Base-by-base conservation (phyloP, 2,329 filamentous ascomycete genomes). In the Phoma sp. region DNA sequence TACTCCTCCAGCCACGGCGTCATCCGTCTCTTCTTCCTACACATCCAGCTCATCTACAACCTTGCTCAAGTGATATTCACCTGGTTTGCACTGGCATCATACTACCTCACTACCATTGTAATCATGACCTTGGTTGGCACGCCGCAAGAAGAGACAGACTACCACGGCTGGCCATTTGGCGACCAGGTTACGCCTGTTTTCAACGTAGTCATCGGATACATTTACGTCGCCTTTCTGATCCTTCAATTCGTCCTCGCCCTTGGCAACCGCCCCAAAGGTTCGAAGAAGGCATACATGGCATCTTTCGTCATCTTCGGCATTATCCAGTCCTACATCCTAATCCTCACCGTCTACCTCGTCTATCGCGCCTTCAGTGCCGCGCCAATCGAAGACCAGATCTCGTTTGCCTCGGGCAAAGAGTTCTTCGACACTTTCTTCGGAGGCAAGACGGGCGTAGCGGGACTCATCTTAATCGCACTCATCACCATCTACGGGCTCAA, bases 1-100 rank as follows among this genome's bases (percentile, higher is more conserved):
- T 97, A 97, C 84, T 94, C 94, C 82, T 93, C 89, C 73, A 92
- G 92, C 36, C 93, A 97, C 82, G 96, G 96, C 83, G 84, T 97
- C 63, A 78, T 97, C 61, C 92, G 93, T 80, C 96, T 97, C 91
- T 89, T 96, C 82, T 96, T 97, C 84, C 86, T 97, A 75, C 93
- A 96, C 79, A 81, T 97, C 64, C 93, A 97, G 78, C 86, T 96
- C 74, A 71, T 96, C 71, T 97, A 97, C 85, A 96, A 96, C 80
- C 82, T 93, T 70, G 87, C 90, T 75, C 90, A 91, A 70, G 85
- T 94, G 60, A 79, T 96, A 73, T 88, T 97, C 75, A 88, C 92
- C 65, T 97, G 94, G 94, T 96, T 61, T 31, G 60, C 63, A 24
- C 54, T 66, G 12, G 91, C 91, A 66, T 94, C 93, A 37, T 97